Evolutionary conservation across 352 stramenopile species (phyloP), one percentile per base, ranked within the genome.

Genomic region (Pythium aristosporum): DNA sequence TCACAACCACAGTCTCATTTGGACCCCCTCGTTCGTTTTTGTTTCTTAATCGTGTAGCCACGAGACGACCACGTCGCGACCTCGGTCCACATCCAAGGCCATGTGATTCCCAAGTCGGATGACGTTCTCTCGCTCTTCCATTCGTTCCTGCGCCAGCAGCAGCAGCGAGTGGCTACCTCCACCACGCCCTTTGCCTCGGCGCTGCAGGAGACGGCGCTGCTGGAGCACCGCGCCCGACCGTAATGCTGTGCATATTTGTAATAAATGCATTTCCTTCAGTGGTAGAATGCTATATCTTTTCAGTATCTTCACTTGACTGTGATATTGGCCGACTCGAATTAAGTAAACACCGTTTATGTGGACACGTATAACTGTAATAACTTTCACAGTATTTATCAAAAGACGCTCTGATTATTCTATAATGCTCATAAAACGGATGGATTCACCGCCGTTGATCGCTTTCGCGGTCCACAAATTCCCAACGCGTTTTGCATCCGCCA

Each of bases 81-180:
- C 12, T 80, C 75, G 18, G 73, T 85, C 30, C 85, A 94, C 71
- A 75, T 65, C 54, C 82, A 92, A 68, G 85, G 85, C 52, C 85
- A 94, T 56, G 82, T 94, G 50, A 80, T 92, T 47, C 85, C 85
- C 42, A 94, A 94, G 61, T 85, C 77, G 32, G 74, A 87, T 43
- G 61, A 67, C 44, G 81, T 75, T n/a, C 71, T 77, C 21, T 67
- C 71, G 23, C 64, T 71, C 18, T 85, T 89, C 68, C 68, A 87
- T 44, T 73, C 71, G 50, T 91, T 91, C 60, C 46, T 91, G 16
- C 23, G 44, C 21, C 42, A 65, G 50, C 73, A 77, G 48, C 71
- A 70, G 42, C 61, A 66, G 28, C 44, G 59, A 11, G 59, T 56
- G 50, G 58, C 37, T 50, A 61, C 59, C 23, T 52, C 42, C 46